These are phyloP conservation scores for Podila horticola DNA, from an alignment of 192 early-diverging fungal species.

Conservation along the genomic window DNA sequence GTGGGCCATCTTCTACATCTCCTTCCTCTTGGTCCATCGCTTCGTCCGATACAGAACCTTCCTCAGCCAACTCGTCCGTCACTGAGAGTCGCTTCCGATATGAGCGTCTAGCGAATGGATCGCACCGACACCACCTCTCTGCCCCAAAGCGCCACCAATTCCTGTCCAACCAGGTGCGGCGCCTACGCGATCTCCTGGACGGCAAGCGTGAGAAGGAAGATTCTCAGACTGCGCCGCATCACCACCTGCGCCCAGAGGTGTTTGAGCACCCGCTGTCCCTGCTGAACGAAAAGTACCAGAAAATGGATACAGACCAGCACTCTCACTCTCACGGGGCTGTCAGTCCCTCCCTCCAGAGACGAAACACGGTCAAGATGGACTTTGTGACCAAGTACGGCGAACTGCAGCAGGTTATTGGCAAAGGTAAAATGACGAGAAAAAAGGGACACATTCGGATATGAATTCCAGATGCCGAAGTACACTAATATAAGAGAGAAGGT, in stretches of 20 bases:
- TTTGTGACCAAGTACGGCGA: slow-evolving; percentile 47
- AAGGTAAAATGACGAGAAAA: slow-evolving; percentile 8
- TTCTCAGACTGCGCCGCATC: not conserved
- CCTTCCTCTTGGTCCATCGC: slow-evolving; percentile 39
- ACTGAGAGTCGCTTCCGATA: slow-evolving; percentile 20
- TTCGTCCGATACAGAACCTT: slow-evolving; percentile 21
- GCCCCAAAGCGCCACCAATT: slow-evolving; percentile 40
- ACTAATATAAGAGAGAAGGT: not conserved
- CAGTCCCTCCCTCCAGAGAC: slow-evolving; percentile 1
- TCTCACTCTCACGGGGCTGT: slow-evolving; percentile 4
- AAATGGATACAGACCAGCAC: slow-evolving; percentile 24
- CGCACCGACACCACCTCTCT: slow-evolving; percentile 36
- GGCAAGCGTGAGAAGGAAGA: slow-evolving; percentile 27
- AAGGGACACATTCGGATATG: too few relatives aligned
- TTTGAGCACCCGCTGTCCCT: slow-evolving; percentile 31
- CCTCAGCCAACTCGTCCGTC: slow-evolving; percentile 24
- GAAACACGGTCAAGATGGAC: slow-evolving; percentile 12
- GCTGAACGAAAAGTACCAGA: slow-evolving; percentile 37
- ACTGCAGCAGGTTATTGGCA: slow-evolving; percentile 42
- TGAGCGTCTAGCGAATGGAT: slow-evolving; percentile 26
- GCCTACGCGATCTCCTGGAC: slow-evolving; percentile 30
- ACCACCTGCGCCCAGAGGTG: slow-evolving; percentile 17
- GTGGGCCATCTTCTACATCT: slow-evolving; percentile 21
- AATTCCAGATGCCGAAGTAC: not conserved
- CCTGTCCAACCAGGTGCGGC: slow-evolving; percentile 33